A percentile compares a stretch with the other conserved stretches of the same genome.
Conservation (phyloP, 2,329 filamentous ascomycete genomes). For the Tothia fuscella region DNA sequence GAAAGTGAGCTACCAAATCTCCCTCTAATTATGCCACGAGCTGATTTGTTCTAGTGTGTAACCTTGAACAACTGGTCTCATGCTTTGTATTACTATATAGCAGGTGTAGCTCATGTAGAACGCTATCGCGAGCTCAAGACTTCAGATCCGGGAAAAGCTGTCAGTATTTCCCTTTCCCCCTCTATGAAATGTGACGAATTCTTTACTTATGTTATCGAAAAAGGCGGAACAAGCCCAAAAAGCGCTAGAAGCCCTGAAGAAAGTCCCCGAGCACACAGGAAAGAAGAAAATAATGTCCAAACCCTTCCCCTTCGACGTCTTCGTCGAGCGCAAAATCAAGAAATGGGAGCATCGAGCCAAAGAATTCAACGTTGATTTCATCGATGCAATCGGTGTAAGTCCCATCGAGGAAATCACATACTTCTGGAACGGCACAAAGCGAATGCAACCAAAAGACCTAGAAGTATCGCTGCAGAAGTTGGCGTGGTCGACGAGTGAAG, state of each 20-base stretch:
- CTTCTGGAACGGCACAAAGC: conserved; percentile 81
- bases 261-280: conserved; percentile 61
- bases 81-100: conserved; percentile 79
- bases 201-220: not conserved
- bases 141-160: conserved; percentile 34
- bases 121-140: conserved; percentile 56
- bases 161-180: not conserved
- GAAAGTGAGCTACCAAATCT: conserved; percentile 28
- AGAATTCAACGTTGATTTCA: conserved; percentile 52
- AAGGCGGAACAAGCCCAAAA: conserved; percentile 22
- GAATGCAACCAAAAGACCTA: conserved; percentile 59
- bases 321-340: conserved; percentile 67
- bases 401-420: conserved; percentile 87
- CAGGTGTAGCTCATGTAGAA: conserved; percentile 66
- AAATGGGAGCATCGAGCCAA: conserved; percentile 79
- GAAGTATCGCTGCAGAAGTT: conserved; percentile 51
- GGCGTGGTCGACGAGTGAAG: conserved; percentile 55
- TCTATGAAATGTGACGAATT: not conserved
- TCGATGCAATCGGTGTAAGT: conserved; percentile 69
- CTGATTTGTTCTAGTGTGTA: conserved; percentile 42
- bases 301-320: conserved; percentile 81
- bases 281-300: conserved; percentile 84
- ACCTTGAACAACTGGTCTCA: conserved; percentile 87
- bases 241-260: conserved; percentile 59
- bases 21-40: not conserved